Percentiles rank a stretch among this genome's conserved stretches.
Evolutionary conservation across 2,329 filamentous ascomycete genomes (phyloP).

Genomic region (Biscogniauxia marginata): DNA sequence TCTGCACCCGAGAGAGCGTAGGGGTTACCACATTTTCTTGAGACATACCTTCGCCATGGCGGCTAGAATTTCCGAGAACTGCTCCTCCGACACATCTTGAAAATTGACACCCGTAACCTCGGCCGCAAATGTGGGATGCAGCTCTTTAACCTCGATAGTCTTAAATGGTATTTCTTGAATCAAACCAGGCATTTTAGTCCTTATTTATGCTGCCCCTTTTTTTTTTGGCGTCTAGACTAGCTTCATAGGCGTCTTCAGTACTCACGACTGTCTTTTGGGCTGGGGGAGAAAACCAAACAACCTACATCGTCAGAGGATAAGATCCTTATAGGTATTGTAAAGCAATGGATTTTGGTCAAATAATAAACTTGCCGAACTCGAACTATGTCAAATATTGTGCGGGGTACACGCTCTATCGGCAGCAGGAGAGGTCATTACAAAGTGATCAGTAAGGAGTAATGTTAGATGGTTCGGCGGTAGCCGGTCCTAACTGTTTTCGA

Average conservation of each 20-base stretch:
- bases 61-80: slow-evolving; percentile 31
- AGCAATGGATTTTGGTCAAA: slow-evolving; percentile 10
- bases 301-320: slow-evolving; percentile 6
- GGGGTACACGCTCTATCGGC: slow-evolving; percentile 19
- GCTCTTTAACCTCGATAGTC: slow-evolving; percentile 26
- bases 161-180: slow-evolving; percentile 26
- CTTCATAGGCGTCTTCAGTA: too few relatives aligned
- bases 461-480: neutral
- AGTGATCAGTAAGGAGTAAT: neutral
- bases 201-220: neutral
- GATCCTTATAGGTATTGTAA: neutral
- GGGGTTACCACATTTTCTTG: too few relatives aligned
- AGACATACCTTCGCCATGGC: slow-evolving; percentile 36
- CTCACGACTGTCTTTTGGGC: too few relatives aligned
- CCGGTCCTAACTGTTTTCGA: neutral
- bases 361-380: slow-evolving; percentile 21
- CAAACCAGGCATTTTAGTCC: slow-evolving; percentile 28
- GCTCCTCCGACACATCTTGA: slow-evolving; percentile 31
- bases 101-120: slow-evolving; percentile 35
- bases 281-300: neutral
- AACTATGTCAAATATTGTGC: slow-evolving; percentile 15
- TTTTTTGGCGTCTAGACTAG: too few relatives aligned
- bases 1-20: neutral
- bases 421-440: slow-evolving; percentile 3
- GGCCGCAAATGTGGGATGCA: slow-evolving; percentile 32